phyloP scores from a whole-genome alignment of 495 filamentous ascomycete species.

The Aspergillus egyptiacus region DNA sequence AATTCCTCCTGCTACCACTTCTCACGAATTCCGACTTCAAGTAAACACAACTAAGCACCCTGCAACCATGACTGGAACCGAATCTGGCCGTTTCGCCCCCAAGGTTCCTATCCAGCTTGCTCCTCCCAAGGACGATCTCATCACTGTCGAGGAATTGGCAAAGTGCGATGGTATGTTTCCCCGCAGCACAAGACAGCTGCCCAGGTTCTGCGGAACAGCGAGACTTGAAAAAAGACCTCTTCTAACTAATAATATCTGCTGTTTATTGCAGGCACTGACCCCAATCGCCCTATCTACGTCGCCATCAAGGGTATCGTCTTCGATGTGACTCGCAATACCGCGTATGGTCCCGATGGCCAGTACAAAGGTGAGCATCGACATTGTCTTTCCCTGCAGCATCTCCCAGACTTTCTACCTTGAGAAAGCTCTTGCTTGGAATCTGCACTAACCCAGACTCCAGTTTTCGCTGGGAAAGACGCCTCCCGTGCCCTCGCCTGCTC shows the following conservation, averaged over 20 bases:
- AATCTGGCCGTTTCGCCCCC: slow-evolving; percentile 68
- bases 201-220: not conserved
- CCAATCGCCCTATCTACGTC: slow-evolving; percentile 71
- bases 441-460: slow-evolving; percentile 36
- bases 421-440: too few relatives aligned
- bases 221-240: not conserved
- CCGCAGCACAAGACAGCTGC: not conserved
- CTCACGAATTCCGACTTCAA: not conserved
- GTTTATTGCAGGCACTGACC: slow-evolving; percentile 46
- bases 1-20: not conserved
- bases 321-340: slow-evolving; percentile 80
- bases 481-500: slow-evolving; percentile 83
- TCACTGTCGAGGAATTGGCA: slow-evolving; percentile 65
- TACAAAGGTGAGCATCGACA: slow-evolving; percentile 64
- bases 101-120: slow-evolving; percentile 75
- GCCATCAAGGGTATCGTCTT: slow-evolving; percentile 96
- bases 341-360: slow-evolving; percentile 74
- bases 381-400: not conserved
- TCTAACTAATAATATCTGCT: not conserved
- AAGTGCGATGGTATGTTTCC: slow-evolving; percentile 67
- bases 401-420: not conserved
- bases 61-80: slow-evolving; percentile 30
- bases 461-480: slow-evolving; percentile 92
- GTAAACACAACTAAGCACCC: not conserved
- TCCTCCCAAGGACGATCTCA: slow-evolving; percentile 83